These are phyloP conservation scores for Psilocybe mexicana DNA, from an alignment of 1,284 basidiomycete genomes.

Conservation along the genomic window DNA sequence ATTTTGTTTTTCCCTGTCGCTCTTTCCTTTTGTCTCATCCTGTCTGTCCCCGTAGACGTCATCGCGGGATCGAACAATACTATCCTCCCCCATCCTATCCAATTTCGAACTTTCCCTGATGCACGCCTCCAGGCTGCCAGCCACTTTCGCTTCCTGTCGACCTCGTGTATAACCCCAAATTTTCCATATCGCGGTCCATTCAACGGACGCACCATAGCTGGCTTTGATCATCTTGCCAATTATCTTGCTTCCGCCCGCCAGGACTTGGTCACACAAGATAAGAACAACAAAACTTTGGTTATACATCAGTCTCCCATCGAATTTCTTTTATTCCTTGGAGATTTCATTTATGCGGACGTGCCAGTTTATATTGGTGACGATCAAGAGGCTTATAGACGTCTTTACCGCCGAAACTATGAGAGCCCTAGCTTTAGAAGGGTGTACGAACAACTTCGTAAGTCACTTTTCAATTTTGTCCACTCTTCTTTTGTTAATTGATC, in stretches of 20 bases:
- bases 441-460: conserved; percentile 67
- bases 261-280: conserved; percentile 5
- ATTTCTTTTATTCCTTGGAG: conserved; percentile 69
- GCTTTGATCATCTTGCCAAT: conserved; percentile 67
- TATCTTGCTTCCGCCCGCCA: conserved; percentile 34
- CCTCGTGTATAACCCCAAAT: conserved; percentile 65
- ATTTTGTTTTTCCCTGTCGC: conserved; percentile 17
- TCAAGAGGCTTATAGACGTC: conserved; percentile 56
- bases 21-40: conserved; percentile 12
- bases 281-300: conserved; percentile 5
- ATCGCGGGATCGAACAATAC: conserved; percentile 48
- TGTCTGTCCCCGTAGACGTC: conserved; percentile 41
- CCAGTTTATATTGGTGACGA: conserved; percentile 62
- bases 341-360: conserved; percentile 80
- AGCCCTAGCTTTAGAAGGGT: conserved; percentile 65
- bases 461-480: neutral
- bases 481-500: neutral
- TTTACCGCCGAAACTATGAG: conserved; percentile 68
- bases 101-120: conserved; percentile 73
- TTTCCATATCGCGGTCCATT: conserved; percentile 63
- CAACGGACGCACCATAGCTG: conserved; percentile 55
- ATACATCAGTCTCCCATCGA: conserved; percentile 33
- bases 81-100: conserved; percentile 49
- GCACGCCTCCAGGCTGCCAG: conserved; percentile 51
- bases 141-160: conserved; percentile 66